Evolutionary conservation across 176 grass and related monocot species (phyloP).

Genomic region (Ampelocalamus luodianensis): DNA sequence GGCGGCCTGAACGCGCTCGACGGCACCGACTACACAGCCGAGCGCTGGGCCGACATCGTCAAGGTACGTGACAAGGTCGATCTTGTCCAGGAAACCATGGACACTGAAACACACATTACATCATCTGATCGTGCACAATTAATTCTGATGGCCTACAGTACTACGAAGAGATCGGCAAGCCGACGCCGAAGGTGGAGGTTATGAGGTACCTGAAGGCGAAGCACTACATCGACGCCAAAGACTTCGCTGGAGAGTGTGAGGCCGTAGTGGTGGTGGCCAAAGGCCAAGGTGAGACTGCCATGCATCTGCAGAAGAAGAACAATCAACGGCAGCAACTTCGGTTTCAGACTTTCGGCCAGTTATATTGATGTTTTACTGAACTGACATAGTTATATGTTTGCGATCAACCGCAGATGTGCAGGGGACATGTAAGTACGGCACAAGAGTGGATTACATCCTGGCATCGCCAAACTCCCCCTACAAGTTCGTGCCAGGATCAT

Average conservation of each 20-base stretch:
- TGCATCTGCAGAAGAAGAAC: no score
- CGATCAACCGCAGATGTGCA: constrained; percentile 68
- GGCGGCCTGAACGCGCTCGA: constrained; percentile 96
- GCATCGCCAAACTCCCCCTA: constrained; percentile 71
- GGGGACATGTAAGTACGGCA: constrained; percentile 94
- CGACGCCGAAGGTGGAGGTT: constrained; percentile 92
- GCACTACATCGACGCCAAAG: constrained; percentile 83
- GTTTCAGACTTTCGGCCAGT: neutral
- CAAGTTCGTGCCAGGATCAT: constrained; percentile 79
- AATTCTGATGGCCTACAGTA: constrained; percentile 48
- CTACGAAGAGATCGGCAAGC: constrained; percentile 94
- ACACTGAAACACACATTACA: neutral
- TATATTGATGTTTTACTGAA: neutral
- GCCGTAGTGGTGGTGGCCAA: constrained; percentile 92
- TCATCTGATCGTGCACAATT: neutral
- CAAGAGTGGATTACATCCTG: constrained; percentile 89
- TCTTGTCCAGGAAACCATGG: neutral
- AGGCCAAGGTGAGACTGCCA: constrained; percentile 69
- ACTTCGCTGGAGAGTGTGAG: constrained; percentile 95
- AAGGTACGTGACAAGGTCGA: constrained; percentile 51
- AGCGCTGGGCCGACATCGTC: constrained; percentile 86
- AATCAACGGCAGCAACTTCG: no score
- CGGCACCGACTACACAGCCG: constrained; percentile 85
- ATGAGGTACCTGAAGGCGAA: constrained; percentile 88
- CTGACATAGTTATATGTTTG: neutral